Base-by-base conservation (phyloP, 2,329 filamentous ascomycete genomes). In the Periconia macrospinosa region DNA sequence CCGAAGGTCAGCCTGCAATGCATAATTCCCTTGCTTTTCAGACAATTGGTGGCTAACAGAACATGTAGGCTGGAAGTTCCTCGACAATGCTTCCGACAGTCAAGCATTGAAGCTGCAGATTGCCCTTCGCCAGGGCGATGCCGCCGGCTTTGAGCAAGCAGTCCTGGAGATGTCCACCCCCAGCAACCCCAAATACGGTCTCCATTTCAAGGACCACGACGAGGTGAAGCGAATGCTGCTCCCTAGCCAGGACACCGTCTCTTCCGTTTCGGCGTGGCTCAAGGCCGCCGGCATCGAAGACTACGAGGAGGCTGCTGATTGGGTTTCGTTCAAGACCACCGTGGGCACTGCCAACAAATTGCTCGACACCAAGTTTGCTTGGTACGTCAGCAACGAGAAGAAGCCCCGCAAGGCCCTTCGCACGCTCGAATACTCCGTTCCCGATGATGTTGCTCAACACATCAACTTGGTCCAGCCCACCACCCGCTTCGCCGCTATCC, bases 401-500 rank as follows among this genome's bases (percentile, higher is more conserved):
- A 75, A 73, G 17, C 69, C 66, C n/a, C 61, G 66, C 27, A 68
- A 74, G n/a, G 77, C 79, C 49, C 68, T 79, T 47, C 74, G 77
- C 18, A 76, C 75, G 6, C 72, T 74, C 13, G 59, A 73, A 52
- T 77, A 77, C 61, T 76, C 74, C 2, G 66, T 77, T 11, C 75
- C 75, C 0, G 67, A 74, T n/a, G 61, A 73, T 14, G 58, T 81
- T 48, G 59, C 63, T 19, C 48, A 59, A 2, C 61, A 76, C 56
- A 75, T 81, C 59, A 75, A 81, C 50, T 67, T 81, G 15, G 76
- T 84, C 43, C 78, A 81, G 20, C 81, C 81, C 0, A 83, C 81
- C 0, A 81, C 76, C 35, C 78, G 76, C 50, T 82, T 83, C 57
- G 79, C 78, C 53, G 56, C 56, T 19, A 57, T 63, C 37, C 65